A percentile compares a stretch with the other conserved stretches of the same genome.
phyloP scores from a whole-genome alignment of 768 basidiomycete genomes.

The Suillus variegatus region DNA sequence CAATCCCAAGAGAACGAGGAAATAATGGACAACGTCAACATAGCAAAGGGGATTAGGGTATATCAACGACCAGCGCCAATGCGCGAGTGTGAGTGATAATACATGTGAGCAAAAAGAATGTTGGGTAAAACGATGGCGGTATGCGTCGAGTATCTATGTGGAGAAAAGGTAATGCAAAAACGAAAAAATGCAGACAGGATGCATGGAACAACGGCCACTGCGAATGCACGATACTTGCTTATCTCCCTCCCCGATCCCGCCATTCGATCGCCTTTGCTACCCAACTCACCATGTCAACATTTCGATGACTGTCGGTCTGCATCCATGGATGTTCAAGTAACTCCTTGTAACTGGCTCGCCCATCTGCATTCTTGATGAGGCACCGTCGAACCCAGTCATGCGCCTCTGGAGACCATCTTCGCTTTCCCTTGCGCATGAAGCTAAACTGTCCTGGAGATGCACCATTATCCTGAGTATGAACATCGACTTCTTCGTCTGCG shows the following conservation, averaged over 20 bases:
- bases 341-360: constrained; percentile 80
- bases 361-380: constrained; percentile 77
- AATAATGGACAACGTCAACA: constrained; percentile 1
- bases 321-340: constrained; percentile 87
- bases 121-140: constrained; percentile 5
- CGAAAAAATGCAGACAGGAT: constrained; percentile 3
- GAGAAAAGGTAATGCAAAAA: not conserved
- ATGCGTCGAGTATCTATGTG: constrained; percentile 1
- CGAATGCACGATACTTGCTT: not conserved
- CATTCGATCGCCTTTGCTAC: constrained; percentile 54
- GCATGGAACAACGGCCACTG: not conserved
- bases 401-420: constrained; percentile 47
- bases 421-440: constrained; percentile 14
- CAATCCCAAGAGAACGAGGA: not conserved
- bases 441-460: constrained; percentile 17
- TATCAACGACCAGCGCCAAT: constrained; percentile 4
- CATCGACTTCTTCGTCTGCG: constrained; percentile 12
- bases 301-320: constrained; percentile 50
- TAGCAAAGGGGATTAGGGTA: not conserved
- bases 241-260: constrained; percentile 30
- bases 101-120: constrained; percentile 3
- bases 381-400: constrained; percentile 83
- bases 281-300: constrained; percentile 88
- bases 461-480: constrained; percentile 1
- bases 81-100: constrained; percentile 3